Evolutionary conservation across 352 stramenopile genomes (phyloP), one percentile per base, ranked within the genome.

Genomic region (Pythium grandisporangium): DNA sequence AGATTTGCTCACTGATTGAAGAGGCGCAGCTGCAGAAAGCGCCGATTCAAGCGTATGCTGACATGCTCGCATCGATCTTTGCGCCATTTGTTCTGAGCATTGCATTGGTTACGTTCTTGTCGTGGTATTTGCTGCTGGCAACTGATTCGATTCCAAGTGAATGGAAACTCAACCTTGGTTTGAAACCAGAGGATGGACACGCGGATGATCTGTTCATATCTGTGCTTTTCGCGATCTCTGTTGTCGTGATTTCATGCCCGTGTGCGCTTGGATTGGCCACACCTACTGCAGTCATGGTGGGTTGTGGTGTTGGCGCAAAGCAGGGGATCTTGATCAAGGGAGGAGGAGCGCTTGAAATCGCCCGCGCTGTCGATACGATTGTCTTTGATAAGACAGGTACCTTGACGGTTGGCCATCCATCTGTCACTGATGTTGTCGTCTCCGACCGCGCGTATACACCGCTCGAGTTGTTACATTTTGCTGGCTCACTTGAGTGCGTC

Each of bases 381-480:
- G 89, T 94, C 22, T 97, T 97, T 55, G 90, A 97, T 54, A 97
- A 97, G 61, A 97, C 89, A 2, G 89, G 89, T 1, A 97, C 90
- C 7, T 55, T 97, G 3, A 97, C 90, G 2, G 62, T 80, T 14
- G 83, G 80, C 27, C 73, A 83, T 20, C 76, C 78, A n/a, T 83
- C 66, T 2, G 74, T 93, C 7, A 84, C 71, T 19, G 80, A 93
- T 37, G 68, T 93, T 0, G 63, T 90, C 16, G 62, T 91, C 32
- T 56, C 69, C 3, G 69, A 88, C 43, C 65, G 71, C 10, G 45
- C 58, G n/a, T 73, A 66, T 48, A 83, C 77, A 1, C 66, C 73
- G 1, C 70, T 63, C 26, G 75, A 91, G 39, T 47, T 93, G 39
- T 42, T 92, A 16, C 89, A 87, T 53, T 95, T 86, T 34, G 73